A percentile compares a stretch with the other conserved stretches of the same genome.
Evolutionary conservation across 108 stramenopile genomes (phyloP).

Genomic region (Craspedostauros australis): DNA sequence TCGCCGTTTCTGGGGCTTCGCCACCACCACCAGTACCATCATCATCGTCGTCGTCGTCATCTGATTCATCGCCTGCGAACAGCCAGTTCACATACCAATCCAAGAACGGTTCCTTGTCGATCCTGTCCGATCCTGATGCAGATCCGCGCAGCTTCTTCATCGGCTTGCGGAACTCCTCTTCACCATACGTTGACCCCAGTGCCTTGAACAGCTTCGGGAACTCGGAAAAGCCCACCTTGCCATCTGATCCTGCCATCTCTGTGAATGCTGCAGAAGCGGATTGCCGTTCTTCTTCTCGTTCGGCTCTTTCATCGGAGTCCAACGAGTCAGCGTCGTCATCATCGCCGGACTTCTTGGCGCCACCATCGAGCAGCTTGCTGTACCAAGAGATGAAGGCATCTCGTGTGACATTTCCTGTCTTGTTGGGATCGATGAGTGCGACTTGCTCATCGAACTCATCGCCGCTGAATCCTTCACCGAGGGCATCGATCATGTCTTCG

Average conservation of each 20-base stretch:
- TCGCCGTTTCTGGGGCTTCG: background rate
- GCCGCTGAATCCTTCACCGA: constrained; percentile 84
- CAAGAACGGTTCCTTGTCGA: constrained; percentile 46
- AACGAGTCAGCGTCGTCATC: constrained; percentile 44
- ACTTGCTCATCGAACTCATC: constrained; percentile 70
- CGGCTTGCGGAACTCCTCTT: constrained; percentile 71
- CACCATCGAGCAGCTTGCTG: constrained; percentile 32
- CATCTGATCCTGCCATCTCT: too few relatives aligned
- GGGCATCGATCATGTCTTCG: constrained; percentile 59
- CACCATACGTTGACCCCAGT: constrained; percentile 83
- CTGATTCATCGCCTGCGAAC: constrained; percentile 45
- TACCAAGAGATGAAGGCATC: constrained; percentile 68
- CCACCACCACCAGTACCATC: constrained; percentile 17
- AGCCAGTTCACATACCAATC: constrained; percentile 86
- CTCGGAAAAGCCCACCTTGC: constrained; percentile 22
- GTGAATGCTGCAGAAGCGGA: constrained; percentile 48
- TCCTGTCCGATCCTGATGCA: constrained; percentile 15
- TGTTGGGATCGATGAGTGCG: constrained; percentile 39
- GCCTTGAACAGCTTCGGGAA: constrained; percentile 69
- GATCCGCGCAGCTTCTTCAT: constrained; percentile 45
- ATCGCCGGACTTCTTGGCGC: constrained; percentile 17
- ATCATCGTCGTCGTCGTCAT: constrained; percentile 35
- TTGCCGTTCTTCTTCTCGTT: constrained; percentile 63
- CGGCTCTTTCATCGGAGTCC: constrained; percentile 32
- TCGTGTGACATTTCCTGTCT: constrained; percentile 35